phyloP scores from a whole-genome alignment of 192 early-diverging fungal genomes.

The Thoreauomyces humboldtii region DNA sequence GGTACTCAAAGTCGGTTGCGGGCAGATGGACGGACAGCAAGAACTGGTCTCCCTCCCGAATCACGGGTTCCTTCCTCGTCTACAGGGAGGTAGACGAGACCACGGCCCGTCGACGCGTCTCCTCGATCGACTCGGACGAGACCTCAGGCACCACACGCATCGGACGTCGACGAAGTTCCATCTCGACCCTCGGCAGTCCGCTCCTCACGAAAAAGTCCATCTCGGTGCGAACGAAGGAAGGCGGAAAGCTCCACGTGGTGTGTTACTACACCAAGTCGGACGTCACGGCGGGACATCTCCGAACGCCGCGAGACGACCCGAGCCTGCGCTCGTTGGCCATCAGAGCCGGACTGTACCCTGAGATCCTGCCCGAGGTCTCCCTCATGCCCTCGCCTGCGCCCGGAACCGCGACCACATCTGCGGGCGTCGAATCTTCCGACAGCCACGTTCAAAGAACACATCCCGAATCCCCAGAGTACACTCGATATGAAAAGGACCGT shows the following conservation, averaged over 20 bases:
- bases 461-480: background rate
- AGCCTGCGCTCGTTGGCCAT: constrained; percentile 3
- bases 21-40: constrained; percentile 83
- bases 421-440: background rate
- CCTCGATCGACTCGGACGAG: constrained; percentile 14
- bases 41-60: constrained; percentile 82
- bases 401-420: background rate
- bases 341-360: constrained; percentile 18
- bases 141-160: background rate
- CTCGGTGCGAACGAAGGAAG: constrained; percentile 26
- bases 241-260: constrained; percentile 22
- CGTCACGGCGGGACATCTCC: constrained; percentile 8
- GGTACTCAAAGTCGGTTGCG: too few relatives aligned
- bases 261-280: constrained; percentile 28
- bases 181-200: background rate
- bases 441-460: background rate
- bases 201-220: constrained; percentile 23
- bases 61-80: constrained; percentile 83
- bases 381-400: background rate
- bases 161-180: background rate
- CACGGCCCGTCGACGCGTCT: constrained; percentile 17
- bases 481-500: background rate
- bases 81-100: constrained; percentile 75
- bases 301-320: constrained; percentile 16
- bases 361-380: constrained; percentile 22